Conservation (phyloP, 2,329 filamentous ascomycete species). For the Trichoderma cornu-damae region DNA sequence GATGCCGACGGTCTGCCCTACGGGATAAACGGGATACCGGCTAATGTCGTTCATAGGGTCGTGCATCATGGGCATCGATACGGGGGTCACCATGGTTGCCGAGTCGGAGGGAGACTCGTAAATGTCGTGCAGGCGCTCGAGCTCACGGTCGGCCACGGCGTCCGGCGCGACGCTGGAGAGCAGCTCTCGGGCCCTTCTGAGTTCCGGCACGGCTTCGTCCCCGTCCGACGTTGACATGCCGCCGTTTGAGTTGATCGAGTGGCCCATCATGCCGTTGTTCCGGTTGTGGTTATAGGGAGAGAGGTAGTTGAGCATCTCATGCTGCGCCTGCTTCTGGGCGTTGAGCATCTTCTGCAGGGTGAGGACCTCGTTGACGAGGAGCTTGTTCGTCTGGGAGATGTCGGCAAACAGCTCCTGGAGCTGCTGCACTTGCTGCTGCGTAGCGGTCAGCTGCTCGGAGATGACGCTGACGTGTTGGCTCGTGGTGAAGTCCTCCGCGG, state of each 20-base stretch:
- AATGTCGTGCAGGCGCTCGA: constrained; percentile 51
- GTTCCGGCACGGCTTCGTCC: constrained; percentile 48
- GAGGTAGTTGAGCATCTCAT: constrained; percentile 54
- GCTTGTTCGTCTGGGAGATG: constrained; percentile 58
- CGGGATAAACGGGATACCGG: constrained; percentile 76
- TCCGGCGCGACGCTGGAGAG: constrained; percentile 50
- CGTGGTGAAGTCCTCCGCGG: constrained; percentile 66
- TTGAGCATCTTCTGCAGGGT: constrained; percentile 57
- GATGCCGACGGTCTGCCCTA: constrained; percentile 85
- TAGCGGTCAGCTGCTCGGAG: constrained; percentile 81
- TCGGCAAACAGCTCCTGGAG: constrained; percentile 82
- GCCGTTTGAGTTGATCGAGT: constrained; percentile 33
- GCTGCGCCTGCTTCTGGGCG: constrained; percentile 52
- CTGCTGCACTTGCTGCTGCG: constrained; percentile 85
- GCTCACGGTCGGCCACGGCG: constrained; percentile 48
- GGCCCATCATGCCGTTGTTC: constrained; percentile 33
- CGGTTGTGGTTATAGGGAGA: constrained; percentile 45
- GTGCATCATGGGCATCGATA: constrained; percentile 44
- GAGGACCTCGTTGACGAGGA: constrained; percentile 58
- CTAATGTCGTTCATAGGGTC: constrained; percentile 52
- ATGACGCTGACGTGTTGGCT: constrained; percentile 85
- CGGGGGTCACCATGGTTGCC: constrained; percentile 38
- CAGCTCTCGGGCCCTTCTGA: constrained; percentile 54
- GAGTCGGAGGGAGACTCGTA: constrained; percentile 53
- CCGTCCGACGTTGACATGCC: constrained; percentile 38